Conservation (phyloP, 805 yeast genomes). For the Lipomyces mesembrius region DNA sequence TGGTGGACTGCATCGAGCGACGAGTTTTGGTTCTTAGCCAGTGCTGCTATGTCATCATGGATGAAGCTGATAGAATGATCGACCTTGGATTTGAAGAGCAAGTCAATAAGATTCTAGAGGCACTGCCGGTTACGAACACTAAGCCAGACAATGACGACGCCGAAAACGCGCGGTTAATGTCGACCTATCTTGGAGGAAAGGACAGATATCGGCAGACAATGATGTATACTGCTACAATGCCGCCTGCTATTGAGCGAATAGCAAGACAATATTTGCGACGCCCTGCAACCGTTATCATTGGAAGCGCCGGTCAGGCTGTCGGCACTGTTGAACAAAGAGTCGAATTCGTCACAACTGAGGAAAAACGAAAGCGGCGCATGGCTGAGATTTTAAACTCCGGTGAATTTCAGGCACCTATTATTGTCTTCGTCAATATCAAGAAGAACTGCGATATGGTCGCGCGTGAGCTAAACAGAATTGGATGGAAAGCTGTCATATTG, state of each 20-base stretch:
- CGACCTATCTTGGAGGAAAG: constrained; percentile 38
- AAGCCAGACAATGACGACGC: constrained; percentile 48
- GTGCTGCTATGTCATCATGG: constrained; percentile 74
- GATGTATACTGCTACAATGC: constrained; percentile 96
- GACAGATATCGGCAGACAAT: constrained; percentile 59
- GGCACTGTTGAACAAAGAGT: constrained; percentile 74
- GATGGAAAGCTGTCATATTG: constrained; percentile 61
- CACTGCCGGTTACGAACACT: constrained; percentile 55
- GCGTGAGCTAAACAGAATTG: constrained; percentile 53
- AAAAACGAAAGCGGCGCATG: constrained; percentile 53
- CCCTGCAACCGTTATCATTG: constrained; percentile 71
- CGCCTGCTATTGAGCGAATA: constrained; percentile 68
- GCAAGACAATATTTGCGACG: constrained; percentile 63
- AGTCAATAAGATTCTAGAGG: constrained; percentile 61
- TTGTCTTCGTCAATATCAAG: constrained; percentile 81
- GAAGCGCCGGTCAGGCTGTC: constrained; percentile 66
- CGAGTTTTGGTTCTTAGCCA: constrained; percentile 63
- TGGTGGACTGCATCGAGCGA: constrained; percentile 77
- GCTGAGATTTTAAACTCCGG: constrained; percentile 47
- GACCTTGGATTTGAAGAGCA: constrained; percentile 92
- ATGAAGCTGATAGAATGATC: constrained; percentile 95
- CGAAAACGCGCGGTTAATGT: constrained; percentile 28
- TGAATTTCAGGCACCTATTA: constrained; percentile 60
- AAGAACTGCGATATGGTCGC: constrained; percentile 71
- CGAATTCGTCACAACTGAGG: constrained; percentile 56